Evolutionary conservation across 1,139 yeast species (phyloP), one percentile per base, ranked within the genome.

Genomic region (Pichia sp.): DNA sequence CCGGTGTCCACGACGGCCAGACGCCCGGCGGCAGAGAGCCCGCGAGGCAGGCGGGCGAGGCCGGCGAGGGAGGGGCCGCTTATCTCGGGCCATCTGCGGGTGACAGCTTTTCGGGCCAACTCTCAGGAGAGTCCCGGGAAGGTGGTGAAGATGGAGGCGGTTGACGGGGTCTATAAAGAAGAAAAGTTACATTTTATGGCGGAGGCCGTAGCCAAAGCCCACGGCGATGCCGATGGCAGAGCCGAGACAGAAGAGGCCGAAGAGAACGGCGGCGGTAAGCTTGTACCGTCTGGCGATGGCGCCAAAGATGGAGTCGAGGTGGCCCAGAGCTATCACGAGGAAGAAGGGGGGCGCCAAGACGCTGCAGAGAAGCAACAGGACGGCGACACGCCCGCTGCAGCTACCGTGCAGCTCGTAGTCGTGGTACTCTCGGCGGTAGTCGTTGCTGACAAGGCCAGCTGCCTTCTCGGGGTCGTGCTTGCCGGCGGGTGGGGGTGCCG

Each of bases 281-380:
- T 65, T 66, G 49, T 57, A 58, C 6, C 19, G 36, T 13, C 36
- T 47, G 10, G 63, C 61, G 15, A 67, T 44, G 6, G 44, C 52
- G 8, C 69, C 70, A 48, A 64, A 59, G 7, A 54, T 54, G n/a
- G 52, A 51, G 54, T 66, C 70, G 13, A 65, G 41, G 36, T 55
- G 59, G 13, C 70, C 70, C 1, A 57, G 51, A 1, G 62, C 58
- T 11, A 66, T 63, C 4, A 66, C 42, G 11, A 65, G 51, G 62
- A 64, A 62, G 46, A 67, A 61, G 11, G 70, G 69, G 10, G 70
- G 70, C 10, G 62, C 63, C 10, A 67, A 11, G 23, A 63, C 47
- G 5, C 67, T 60, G 11, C 58, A 29, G 2, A 62, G 16, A 1
- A 67, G 36, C 8, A 65, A 49, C 3, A 61, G 10, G 7, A 57